Percentiles rank a stretch among this genome's conserved stretches.
phyloP scores from a whole-genome alignment of 768 basidiomycete genomes.

The Naganishia vishniacii region DNA sequence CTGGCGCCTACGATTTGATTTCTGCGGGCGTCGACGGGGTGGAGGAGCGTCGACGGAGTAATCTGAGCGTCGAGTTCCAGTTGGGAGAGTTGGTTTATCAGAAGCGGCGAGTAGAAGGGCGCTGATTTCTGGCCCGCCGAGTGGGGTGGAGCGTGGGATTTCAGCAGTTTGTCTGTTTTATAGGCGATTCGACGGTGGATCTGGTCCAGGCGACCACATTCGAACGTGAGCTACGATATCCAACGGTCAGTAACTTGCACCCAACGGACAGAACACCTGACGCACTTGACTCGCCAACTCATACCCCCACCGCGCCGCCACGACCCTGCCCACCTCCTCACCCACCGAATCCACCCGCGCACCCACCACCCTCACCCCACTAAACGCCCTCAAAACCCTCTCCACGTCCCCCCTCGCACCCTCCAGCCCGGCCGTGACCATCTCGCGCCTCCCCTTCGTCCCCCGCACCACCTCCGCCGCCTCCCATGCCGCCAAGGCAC shows the following conservation, averaged over 20 bases:
- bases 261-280: slow-evolving; percentile 17
- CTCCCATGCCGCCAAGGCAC: not conserved
- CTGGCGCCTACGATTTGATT: slow-evolving; percentile 32
- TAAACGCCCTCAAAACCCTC: slow-evolving; percentile 26
- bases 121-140: slow-evolving; percentile 4
- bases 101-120: slow-evolving; percentile 42
- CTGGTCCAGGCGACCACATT: slow-evolving; percentile 40
- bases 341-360: slow-evolving; percentile 37
- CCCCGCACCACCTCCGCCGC: not conserved
- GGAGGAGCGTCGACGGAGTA: slow-evolving; percentile 33
- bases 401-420: slow-evolving; percentile 20
- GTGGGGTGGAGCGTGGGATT: slow-evolving; percentile 3
- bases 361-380: slow-evolving; percentile 33
- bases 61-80: slow-evolving; percentile 17
- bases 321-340: slow-evolving; percentile 30
- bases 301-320: slow-evolving; percentile 32
- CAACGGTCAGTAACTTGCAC: no score
- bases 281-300: slow-evolving; percentile 37
- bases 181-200: slow-evolving; percentile 31
- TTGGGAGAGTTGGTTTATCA: slow-evolving; percentile 40
- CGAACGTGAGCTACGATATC: slow-evolving; percentile 37
- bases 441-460: slow-evolving; percentile 27
- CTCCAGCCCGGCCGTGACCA: slow-evolving; percentile 32
- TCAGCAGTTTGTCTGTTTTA: slow-evolving; percentile 31
- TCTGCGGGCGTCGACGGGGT: slow-evolving; percentile 36